A percentile compares a stretch with the other conserved stretches of the same genome.
Evolutionary conservation across 1,284 basidiomycete genomes (phyloP).

Genomic region (Lentinula novae-zelandiae): DNA sequence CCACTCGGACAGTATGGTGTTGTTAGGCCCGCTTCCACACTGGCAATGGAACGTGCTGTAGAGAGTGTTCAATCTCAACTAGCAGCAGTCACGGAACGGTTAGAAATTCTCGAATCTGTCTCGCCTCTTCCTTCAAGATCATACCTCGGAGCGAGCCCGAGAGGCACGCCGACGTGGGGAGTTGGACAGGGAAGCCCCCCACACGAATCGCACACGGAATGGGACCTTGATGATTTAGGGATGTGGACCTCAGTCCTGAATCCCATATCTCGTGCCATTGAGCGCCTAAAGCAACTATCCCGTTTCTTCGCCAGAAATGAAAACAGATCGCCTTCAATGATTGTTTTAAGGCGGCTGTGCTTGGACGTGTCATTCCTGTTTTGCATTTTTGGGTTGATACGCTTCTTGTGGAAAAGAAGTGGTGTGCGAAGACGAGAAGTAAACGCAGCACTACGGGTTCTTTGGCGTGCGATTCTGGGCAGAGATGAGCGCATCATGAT

Average conservation of each 20-base stretch:
- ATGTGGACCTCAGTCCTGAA: constrained; percentile 74
- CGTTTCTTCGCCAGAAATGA: constrained; percentile 47
- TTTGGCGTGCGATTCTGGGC: constrained; percentile 74
- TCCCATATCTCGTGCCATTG: constrained; percentile 50
- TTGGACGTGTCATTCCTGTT: constrained; percentile 73
- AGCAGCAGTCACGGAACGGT: constrained; percentile 84
- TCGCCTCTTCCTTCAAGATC: constrained; percentile 33
- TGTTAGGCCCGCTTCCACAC: constrained; percentile 37
- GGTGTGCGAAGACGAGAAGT: constrained; percentile 68
- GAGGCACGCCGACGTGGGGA: constrained; percentile 31
- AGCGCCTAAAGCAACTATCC: constrained; percentile 32
- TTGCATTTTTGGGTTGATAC: constrained; percentile 49
- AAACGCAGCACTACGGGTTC: constrained; percentile 50
- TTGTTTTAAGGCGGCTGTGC: constrained; percentile 66
- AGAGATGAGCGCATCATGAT: constrained; percentile 45
- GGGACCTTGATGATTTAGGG: constrained; percentile 73
- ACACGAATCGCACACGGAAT: constrained; percentile 34
- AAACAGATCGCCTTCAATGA: constrained; percentile 56
- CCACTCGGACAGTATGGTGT: constrained; percentile 28
- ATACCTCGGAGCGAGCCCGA: constrained; percentile 31
- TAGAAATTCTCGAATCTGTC: constrained; percentile 71
- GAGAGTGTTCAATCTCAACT: constrained; percentile 87
- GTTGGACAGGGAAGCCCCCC: constrained; percentile 38
- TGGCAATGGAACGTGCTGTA: constrained; percentile 66
- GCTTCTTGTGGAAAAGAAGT: constrained; percentile 62